Conservation (phyloP, 306 rosid genomes). For the Malus orientalis region DNA sequence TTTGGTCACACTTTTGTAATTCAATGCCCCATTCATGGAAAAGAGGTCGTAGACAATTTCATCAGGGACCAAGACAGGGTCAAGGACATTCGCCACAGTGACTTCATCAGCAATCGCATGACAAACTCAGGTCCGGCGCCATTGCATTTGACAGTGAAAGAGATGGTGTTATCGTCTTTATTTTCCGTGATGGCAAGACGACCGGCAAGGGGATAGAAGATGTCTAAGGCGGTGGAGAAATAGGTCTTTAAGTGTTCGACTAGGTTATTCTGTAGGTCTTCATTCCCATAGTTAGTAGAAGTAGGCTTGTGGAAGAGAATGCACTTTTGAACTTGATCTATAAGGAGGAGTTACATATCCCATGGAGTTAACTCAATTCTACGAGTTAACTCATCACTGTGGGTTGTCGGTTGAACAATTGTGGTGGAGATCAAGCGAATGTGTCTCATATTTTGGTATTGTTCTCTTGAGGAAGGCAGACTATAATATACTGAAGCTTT, state of each 20-base stretch:
- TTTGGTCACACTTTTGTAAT: conserved; percentile 8
- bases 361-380: conserved; percentile 25
- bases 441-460: not conserved
- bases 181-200: not conserved
- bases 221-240: conserved; percentile 17
- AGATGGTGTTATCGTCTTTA: not conserved
- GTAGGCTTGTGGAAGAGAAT: conserved; percentile 17
- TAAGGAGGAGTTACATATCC: conserved; percentile 15
- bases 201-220: conserved; percentile 19
- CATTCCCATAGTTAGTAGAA: not conserved
- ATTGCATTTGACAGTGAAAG: conserved; percentile 17
- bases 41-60: conserved; percentile 23
- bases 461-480: not conserved
- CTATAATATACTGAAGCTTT: not conserved
- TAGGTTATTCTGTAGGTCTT: not conserved
- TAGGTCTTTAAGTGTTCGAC: conserved; percentile 15
- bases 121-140: conserved; percentile 18
- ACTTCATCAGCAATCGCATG: conserved; percentile 15
- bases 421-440: not conserved
- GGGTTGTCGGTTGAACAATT: not conserved
- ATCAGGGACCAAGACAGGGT: conserved; percentile 15
- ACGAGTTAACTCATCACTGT: not conserved
- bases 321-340: conserved; percentile 26
- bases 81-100: conserved; percentile 7
- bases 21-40: conserved; percentile 7